Evolutionary conservation across 208 protist genomes (phyloP).

Genomic region (Endotrypanum monterogeii): DNA sequence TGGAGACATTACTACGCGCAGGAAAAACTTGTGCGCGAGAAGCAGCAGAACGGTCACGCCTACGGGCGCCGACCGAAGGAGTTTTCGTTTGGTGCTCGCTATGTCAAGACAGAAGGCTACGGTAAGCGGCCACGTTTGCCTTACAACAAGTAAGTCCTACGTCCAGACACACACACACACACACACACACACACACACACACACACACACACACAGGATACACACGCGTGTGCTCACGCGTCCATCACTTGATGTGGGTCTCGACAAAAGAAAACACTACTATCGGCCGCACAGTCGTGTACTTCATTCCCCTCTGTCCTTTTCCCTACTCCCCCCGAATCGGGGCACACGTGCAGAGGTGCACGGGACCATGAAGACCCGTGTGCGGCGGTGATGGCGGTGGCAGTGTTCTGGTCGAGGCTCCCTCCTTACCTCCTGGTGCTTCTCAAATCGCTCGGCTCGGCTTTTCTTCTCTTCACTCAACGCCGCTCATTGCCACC

Average conservation of each 20-base stretch:
- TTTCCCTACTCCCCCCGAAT: too few relatives aligned
- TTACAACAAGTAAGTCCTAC: conserved; percentile 76
- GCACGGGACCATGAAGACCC: background rate
- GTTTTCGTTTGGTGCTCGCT: conserved; percentile 71
- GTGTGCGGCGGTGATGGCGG: background rate
- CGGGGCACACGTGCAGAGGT: background rate
- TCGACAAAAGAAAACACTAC: background rate
- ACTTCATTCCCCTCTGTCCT: too few relatives aligned
- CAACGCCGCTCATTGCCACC: background rate
- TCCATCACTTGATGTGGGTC: background rate
- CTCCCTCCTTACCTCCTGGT: background rate
- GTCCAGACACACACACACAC: too few relatives aligned
- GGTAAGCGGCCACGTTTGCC: conserved; percentile 81
- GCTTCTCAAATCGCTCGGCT: background rate
- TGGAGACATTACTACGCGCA: conserved; percentile 88
- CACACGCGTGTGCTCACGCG: background rate
- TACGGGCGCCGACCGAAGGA: conserved; percentile 82
- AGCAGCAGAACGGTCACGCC: conserved; percentile 74
- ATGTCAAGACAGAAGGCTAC: conserved; percentile 89
- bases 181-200: conserved; percentile 7
- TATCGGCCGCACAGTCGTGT: background rate
- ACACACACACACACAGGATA: background rate
- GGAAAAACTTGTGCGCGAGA: conserved; percentile 79
- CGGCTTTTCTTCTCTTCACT: background rate
- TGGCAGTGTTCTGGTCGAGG: background rate